Evolutionary conservation across 2,329 filamentous ascomycete species (phyloP).

Genomic region (Trichoderma arundinaceum): DNA sequence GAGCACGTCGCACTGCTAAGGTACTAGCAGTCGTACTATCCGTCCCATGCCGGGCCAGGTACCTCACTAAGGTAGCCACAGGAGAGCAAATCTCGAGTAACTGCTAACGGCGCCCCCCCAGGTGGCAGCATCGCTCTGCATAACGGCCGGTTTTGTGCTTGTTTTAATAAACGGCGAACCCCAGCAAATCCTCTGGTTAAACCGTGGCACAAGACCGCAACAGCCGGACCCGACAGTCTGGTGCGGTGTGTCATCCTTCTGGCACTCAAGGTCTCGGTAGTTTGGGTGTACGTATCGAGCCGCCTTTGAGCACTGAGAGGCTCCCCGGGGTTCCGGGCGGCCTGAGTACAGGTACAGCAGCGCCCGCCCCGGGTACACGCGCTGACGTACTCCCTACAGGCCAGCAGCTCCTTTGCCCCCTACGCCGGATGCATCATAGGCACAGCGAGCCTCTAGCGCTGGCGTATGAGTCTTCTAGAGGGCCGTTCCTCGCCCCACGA

Average conservation of each 20-base stretch:
- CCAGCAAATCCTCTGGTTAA: background rate
- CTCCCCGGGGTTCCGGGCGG: background rate
- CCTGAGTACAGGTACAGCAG: background rate
- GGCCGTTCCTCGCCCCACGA: background rate
- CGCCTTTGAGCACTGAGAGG: background rate
- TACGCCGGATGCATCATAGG: too few relatives aligned
- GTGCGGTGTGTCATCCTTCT: slow-evolving; percentile 29
- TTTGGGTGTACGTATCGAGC: too few relatives aligned
- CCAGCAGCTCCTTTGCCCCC: too few relatives aligned
- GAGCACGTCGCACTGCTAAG: background rate
- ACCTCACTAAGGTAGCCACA: too few relatives aligned
- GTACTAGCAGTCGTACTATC: too few relatives aligned
- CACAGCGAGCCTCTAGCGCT: too few relatives aligned
- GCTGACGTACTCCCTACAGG: background rate
- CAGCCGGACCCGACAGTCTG: slow-evolving; percentile 31
- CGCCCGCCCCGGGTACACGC: background rate
- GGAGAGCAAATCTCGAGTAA: too few relatives aligned
- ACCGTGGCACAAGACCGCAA: slow-evolving; percentile 14
- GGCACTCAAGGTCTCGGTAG: slow-evolving; percentile 10
- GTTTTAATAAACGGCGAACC: background rate
- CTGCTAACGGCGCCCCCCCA: too few relatives aligned
- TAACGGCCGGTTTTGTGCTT: background rate
- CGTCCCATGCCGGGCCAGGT: too few relatives aligned
- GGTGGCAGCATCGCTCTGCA: too few relatives aligned
- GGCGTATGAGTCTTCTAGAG: too few relatives aligned